Evolutionary conservation across 139 green algal species (phyloP).

Genomic region (Auxenochlorella pyrenoidosa): DNA sequence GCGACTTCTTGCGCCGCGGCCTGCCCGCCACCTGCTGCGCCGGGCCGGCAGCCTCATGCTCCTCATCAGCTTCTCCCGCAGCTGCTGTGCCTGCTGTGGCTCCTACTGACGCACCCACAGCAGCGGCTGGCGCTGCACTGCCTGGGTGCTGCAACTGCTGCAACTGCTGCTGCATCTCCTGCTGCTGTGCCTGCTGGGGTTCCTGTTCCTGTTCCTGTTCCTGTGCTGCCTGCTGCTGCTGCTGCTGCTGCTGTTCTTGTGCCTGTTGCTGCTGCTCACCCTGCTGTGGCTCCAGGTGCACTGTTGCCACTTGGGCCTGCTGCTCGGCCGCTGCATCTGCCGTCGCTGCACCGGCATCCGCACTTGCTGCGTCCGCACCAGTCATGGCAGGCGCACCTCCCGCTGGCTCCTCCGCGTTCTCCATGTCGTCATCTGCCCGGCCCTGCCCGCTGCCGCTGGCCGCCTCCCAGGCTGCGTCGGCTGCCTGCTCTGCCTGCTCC

Average conservation of each 20-base stretch:
- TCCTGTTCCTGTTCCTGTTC: not conserved
- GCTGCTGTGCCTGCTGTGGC: not conserved
- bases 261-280: not conserved
- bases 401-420: too few species aligned
- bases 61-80: not conserved
- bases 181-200: not conserved
- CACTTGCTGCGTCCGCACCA: too few species aligned
- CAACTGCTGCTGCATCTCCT: not conserved
- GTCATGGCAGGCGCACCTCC: too few species aligned
- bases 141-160: not conserved
- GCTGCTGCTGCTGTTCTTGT: not conserved
- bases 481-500: not conserved
- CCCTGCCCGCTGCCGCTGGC: not conserved
- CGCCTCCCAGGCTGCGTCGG: not conserved
- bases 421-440: not conserved
- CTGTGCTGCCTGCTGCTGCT: not conserved
- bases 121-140: not conserved
- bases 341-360: not conserved
- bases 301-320: not conserved
- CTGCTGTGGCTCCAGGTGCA: not conserved
- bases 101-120: not conserved
- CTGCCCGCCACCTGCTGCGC: not conserved
- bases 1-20: not conserved
- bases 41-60: not conserved
- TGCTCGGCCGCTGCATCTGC: not conserved